Base-by-base conservation (phyloP, 768 basidiomycete genomes). In the Mrakia hoshinonis region DNA sequence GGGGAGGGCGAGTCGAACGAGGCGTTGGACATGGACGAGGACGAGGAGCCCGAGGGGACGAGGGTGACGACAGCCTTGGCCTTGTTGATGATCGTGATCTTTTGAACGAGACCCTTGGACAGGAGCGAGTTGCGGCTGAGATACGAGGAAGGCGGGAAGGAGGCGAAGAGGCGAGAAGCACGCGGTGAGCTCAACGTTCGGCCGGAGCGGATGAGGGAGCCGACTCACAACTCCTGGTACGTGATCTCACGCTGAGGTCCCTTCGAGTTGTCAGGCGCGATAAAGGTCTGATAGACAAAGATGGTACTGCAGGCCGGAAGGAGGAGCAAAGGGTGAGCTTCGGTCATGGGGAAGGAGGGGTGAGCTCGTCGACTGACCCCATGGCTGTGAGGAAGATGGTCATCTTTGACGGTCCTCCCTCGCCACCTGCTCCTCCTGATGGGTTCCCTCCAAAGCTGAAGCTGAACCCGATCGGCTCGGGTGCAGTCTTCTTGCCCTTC, bases 161-260 rank as follows among this genome's bases (percentile, higher is more conserved):
- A 29, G 38, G n/a, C 39, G 5, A n/a, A 62, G 7, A 22, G 2
- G 38, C 29, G 20, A 10, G 9, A 24, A 68, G 15, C 22, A 58
- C 51, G 52, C 10, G 18, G 36, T 47, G 60, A 51, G 36, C 29
- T 61, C 29, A 29, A 38, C 46, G 5, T 15, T 2, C 24, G 10
- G 12, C 12, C 1, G n/a, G 36, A n/a, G 0, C 9, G 24, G 18
- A 64, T 10, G 13, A 38, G 29, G 68, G 48, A 70, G 51, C 24
- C 26, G 63, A 77, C 79, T 75, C 65, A 80, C 79, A 99, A 99
- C 81, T 98, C 96, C 81, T 97, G 94, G 95, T 96, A 99, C 74
- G 96, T 99, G 75, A 99, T 98, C 81, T 99, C 96, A 72, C 89
- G 86, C 1, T 89, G 36, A 20, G 43, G 15, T 9, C 29, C 36